A percentile compares a stretch with the other conserved stretches of the same genome.
phyloP scores from a whole-genome alignment of 306 rosid species.

The Cucurbita pepo region DNA sequence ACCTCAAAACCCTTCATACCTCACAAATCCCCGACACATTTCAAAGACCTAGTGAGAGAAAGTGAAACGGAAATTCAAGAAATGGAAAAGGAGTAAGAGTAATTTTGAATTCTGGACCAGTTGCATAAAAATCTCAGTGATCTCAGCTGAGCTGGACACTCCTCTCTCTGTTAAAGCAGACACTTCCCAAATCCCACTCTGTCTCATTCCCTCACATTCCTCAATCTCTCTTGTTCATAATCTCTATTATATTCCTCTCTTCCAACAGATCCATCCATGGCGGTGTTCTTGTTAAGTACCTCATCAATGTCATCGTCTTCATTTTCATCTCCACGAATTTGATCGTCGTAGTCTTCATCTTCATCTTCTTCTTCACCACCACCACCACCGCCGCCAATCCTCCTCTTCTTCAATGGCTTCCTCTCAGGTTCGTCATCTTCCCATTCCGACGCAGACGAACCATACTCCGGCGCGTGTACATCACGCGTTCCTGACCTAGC shows the following conservation, averaged over 20 bases:
- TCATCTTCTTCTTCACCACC: constrained; percentile 16
- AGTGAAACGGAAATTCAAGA: constrained; percentile 20
- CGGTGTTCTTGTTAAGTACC: constrained; percentile 27
- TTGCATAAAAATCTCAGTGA: constrained; percentile 26
- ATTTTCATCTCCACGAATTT: constrained; percentile 11
- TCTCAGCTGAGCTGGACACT: constrained; percentile 49
- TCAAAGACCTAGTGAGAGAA: constrained; percentile 19
- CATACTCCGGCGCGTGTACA: constrained; percentile 17
- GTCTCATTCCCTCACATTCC: neutral
- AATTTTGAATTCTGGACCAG: constrained; percentile 45
- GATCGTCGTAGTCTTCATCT: constrained; percentile 15
- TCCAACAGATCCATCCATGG: constrained; percentile 8
- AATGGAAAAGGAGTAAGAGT: constrained; percentile 16
- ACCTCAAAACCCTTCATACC: constrained; percentile 38
- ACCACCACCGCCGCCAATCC: constrained; percentile 7
- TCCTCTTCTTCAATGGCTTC: constrained; percentile 35
- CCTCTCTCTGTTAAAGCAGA: constrained; percentile 1
- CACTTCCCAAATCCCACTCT: constrained; percentile 4
- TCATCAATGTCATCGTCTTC: constrained; percentile 30
- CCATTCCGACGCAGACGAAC: constrained; percentile 6
- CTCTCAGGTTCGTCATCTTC: constrained; percentile 26
- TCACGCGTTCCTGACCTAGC: constrained; percentile 31
- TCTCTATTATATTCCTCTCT: neutral
- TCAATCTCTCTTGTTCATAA: neutral
- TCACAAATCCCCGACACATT: constrained; percentile 47